Evolutionary conservation across 2,329 filamentous ascomycete genomes (phyloP).

Genomic region (Fusarium brevicatenulatum): DNA sequence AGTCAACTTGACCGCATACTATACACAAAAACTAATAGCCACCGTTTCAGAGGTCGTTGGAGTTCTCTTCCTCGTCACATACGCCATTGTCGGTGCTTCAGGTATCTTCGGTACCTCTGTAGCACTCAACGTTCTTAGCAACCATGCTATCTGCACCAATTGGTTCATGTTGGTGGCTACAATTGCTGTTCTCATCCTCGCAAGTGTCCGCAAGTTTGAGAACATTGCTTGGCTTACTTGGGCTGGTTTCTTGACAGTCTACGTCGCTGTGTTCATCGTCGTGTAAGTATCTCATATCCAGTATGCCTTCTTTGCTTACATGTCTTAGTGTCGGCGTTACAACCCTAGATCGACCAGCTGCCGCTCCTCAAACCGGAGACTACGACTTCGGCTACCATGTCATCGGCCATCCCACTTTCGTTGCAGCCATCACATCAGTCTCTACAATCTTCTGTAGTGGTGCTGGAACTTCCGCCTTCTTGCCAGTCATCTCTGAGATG

Average conservation of each 20-base stretch:
- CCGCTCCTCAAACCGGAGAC: slow-evolving; percentile 63
- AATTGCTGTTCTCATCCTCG: slow-evolving; percentile 58
- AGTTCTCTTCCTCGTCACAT: slow-evolving; percentile 66
- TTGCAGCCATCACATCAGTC: slow-evolving; percentile 61
- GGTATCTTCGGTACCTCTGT: slow-evolving; percentile 69
- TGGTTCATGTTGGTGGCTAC: slow-evolving; percentile 66
- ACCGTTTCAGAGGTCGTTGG: slow-evolving; percentile 58
- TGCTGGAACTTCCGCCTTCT: slow-evolving; percentile 51
- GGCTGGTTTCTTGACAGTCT: slow-evolving; percentile 63
- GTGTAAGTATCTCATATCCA: not conserved
- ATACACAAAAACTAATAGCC: not conserved
- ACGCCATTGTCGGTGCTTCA: slow-evolving; percentile 64
- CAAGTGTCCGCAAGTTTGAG: slow-evolving; percentile 57
- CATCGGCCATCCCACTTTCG: slow-evolving; percentile 63
- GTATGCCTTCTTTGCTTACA: too few species aligned
- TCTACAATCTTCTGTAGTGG: slow-evolving; percentile 58
- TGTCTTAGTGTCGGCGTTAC: slow-evolving; percentile 50
- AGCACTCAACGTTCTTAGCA: slow-evolving; percentile 68
- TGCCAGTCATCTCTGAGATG: slow-evolving; percentile 67
- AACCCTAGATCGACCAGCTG: slow-evolving; percentile 62
- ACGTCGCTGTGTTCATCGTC: slow-evolving; percentile 67
- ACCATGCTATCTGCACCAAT: slow-evolving; percentile 68
- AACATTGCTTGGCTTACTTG: slow-evolving; percentile 62
- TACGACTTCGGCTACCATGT: slow-evolving; percentile 65
- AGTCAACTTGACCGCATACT: fast-evolving